Evolutionary conservation across 1,139 yeast species (phyloP).

Genomic region (Blastobotrys apis): DNA sequence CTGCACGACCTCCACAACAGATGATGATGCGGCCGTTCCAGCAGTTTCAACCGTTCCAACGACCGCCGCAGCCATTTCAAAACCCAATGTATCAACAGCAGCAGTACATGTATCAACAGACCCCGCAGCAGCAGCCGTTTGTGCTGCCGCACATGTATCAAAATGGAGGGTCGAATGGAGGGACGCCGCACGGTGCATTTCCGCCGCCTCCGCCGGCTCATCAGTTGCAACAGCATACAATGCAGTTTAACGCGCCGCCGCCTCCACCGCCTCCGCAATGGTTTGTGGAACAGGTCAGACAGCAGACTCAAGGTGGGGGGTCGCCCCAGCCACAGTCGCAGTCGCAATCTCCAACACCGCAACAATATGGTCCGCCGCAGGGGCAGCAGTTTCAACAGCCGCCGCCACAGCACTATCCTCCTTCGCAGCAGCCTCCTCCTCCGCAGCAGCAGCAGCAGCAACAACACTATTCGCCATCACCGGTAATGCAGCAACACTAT

Average conservation of each 20-base stretch:
- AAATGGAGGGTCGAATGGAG: too few species aligned
- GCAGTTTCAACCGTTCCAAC: conserved; percentile 4
- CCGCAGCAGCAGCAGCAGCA: conserved; percentile 1
- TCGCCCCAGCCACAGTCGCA: conserved; percentile 8
- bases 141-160: neutral
- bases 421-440: neutral
- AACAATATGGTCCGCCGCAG: neutral
- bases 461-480: neutral
- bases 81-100: conserved; percentile 1
- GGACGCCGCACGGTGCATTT: neutral
- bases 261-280: too few species aligned
- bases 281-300: too few species aligned
- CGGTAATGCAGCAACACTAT: neutral
- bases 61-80: neutral
- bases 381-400: neutral
- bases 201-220: conserved; percentile 4
- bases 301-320: neutral
- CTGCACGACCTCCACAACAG: conserved; percentile 4
- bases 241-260: neutral
- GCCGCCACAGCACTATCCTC: neutral
- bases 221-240: neutral
- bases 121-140: conserved; percentile 7
- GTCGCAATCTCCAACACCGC: neutral
- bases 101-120: neutral
- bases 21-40: conserved; percentile 2